Percentiles rank a stretch among this genome's conserved stretches.
phyloP scores from a whole-genome alignment of 495 filamentous ascomycete genomes.

The Aspergillus steynii region DNA sequence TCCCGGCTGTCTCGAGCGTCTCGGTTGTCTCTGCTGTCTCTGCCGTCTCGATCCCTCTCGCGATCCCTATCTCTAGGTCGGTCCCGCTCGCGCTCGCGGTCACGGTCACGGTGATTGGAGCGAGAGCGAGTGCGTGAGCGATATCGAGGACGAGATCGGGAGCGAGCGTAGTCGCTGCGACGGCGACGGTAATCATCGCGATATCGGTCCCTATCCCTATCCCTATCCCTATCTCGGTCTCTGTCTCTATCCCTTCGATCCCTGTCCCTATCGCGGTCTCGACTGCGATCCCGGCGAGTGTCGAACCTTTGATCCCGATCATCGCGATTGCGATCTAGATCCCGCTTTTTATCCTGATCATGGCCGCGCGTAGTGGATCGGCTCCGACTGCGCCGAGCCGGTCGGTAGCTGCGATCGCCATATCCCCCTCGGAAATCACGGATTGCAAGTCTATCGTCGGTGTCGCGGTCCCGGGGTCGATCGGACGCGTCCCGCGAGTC shows the following conservation, averaged over 20 bases:
- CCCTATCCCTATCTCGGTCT: constrained; percentile 29
- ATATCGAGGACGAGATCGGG: constrained; percentile 15
- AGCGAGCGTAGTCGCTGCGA: constrained; percentile 22
- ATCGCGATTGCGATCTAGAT: constrained; percentile 18
- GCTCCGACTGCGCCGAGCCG: constrained; percentile 40
- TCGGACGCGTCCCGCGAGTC: constrained; percentile 38
- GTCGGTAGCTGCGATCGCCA: constrained; percentile 39
- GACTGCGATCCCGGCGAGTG: constrained; percentile 25
- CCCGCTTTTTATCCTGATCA: constrained; percentile 30
- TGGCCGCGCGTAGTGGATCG: constrained; percentile 30
- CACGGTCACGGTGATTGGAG: constrained; percentile 13
- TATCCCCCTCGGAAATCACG: constrained; percentile 39
- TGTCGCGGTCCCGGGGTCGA: constrained; percentile 37
- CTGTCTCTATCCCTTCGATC: constrained; percentile 25
- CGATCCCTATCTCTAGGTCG: constrained; percentile 12
- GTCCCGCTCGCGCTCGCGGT: constrained; percentile 15
- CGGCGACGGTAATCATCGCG: constrained; percentile 30
- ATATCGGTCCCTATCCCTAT: constrained; percentile 25
- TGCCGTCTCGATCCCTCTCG: constrained; percentile 1
- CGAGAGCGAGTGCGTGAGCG: constrained; percentile 7
- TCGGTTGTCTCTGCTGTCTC: background rate
- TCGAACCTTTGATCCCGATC: constrained; percentile 39
- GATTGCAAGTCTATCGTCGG: constrained; percentile 34
- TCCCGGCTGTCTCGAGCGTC: no score
- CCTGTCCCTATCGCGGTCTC: constrained; percentile 32